Percentiles rank a stretch among this genome's conserved stretches.
These are phyloP conservation scores for Cladophialophora bantiana DNA, from an alignment of 2,329 filamentous ascomycete species.

Conservation along the genomic window DNA sequence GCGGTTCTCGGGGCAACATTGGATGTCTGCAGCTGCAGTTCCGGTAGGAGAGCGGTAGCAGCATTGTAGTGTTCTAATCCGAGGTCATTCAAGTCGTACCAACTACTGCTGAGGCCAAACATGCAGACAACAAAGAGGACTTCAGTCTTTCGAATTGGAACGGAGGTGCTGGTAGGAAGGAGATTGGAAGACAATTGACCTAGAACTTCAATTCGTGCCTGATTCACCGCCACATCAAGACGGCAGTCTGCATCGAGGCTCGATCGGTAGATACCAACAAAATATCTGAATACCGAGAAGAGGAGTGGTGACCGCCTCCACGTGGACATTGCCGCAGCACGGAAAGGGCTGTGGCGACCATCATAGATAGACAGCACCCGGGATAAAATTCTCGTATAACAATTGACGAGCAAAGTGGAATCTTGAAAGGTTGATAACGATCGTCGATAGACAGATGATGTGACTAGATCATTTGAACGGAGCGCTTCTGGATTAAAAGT, in stretches of 20 bases:
- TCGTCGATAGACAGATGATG: background rate
- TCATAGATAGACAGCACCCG: constrained; percentile 18
- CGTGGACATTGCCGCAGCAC: constrained; percentile 9
- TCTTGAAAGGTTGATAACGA: background rate
- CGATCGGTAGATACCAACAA: constrained; percentile 6
- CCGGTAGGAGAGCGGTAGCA: constrained; percentile 6
- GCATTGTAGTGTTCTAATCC: constrained; percentile 20
- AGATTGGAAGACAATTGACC: constrained; percentile 9
- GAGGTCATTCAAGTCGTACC: constrained; percentile 16
- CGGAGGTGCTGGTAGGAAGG: background rate
- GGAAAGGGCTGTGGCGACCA: constrained; percentile 12
- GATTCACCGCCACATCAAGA: background rate
- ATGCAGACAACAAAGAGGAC: constrained; percentile 17
- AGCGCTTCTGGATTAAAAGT: background rate
- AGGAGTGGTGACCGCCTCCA: constrained; percentile 18
- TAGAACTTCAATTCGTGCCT: constrained; percentile 8
- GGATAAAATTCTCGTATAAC: constrained; percentile 8
- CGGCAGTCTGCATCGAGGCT: background rate
- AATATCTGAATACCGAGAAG: constrained; percentile 16
- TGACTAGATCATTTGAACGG: background rate
- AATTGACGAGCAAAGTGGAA: constrained; percentile 1
- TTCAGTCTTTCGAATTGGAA: constrained; percentile 7
- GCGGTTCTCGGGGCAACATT: background rate
- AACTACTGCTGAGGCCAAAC: constrained; percentile 26
- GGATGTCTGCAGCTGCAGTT: background rate